Percentiles rank a stretch among this genome's conserved stretches.
Evolutionary conservation across 495 filamentous ascomycete genomes (phyloP).

Genomic region (Penicillium dipodomyicola): DNA sequence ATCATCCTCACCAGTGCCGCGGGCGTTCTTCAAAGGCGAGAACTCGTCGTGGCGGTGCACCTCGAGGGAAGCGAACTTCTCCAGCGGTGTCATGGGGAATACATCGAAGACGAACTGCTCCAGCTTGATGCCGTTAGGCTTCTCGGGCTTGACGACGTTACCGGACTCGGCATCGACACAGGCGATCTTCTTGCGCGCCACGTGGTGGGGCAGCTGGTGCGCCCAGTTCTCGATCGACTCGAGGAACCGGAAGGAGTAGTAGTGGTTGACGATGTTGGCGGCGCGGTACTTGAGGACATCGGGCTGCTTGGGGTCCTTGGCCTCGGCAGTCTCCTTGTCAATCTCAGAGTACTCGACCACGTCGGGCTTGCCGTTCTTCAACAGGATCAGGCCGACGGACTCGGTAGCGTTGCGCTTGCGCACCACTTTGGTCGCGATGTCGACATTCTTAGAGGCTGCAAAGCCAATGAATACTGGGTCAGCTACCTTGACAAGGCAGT

Average conservation of each 20-base stretch:
- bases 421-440: constrained; percentile 98
- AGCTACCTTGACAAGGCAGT: constrained; percentile 96
- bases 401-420: constrained; percentile 97
- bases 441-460: constrained; percentile 80
- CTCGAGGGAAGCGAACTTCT: constrained; percentile 92
- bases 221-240: constrained; percentile 84
- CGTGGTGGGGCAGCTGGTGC: constrained; percentile 86
- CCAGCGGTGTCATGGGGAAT: constrained; percentile 83
- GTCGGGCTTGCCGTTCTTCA: constrained; percentile 93
- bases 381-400: constrained; percentile 90
- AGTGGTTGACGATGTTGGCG: constrained; percentile 99
- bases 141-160: constrained; percentile 78
- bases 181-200: constrained; percentile 98
- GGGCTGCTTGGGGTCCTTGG: constrained; percentile 78
- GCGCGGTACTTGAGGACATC: constrained; percentile 91
- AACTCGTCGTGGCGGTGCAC: constrained; percentile 98
- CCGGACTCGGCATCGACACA: constrained; percentile 73
- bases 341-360: constrained; percentile 99
- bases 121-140: constrained; percentile 96
- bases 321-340: constrained; percentile 79
- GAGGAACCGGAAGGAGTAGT: constrained; percentile 94
- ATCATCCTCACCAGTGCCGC: constrained; percentile 87
- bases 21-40: constrained; percentile 95
- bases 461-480: constrained; percentile 97
- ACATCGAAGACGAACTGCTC: constrained; percentile 99